These are phyloP conservation scores for Xylariaceae sp. DNA, from an alignment of 2,329 filamentous ascomycete species.

Conservation along the genomic window DNA sequence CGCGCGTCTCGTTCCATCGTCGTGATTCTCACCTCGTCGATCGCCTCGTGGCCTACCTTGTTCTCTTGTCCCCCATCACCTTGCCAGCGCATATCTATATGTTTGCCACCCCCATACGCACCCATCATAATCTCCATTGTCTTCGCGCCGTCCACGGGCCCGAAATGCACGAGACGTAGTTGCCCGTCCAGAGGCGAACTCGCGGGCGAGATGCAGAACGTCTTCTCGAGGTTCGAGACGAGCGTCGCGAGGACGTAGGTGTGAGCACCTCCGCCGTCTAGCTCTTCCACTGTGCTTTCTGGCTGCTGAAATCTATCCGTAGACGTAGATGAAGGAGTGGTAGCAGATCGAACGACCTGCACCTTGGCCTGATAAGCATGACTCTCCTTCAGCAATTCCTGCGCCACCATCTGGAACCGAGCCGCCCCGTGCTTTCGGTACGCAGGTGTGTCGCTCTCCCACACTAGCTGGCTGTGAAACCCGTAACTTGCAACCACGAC, in stretches of 20 bases:
- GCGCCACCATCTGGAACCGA: slow-evolving; percentile 81
- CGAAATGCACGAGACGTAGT: slow-evolving; percentile 72
- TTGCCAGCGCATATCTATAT: slow-evolving; percentile 47
- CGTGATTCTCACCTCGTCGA: slow-evolving; percentile 63
- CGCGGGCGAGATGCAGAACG: slow-evolving; percentile 75
- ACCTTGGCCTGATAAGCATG: slow-evolving; percentile 49
- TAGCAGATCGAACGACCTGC: slow-evolving; percentile 23
- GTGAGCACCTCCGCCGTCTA: slow-evolving; percentile 45
- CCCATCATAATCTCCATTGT: slow-evolving; percentile 74
- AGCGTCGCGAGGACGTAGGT: slow-evolving; percentile 73
- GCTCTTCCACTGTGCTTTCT: slow-evolving; percentile 14
- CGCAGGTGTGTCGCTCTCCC: slow-evolving; percentile 80
- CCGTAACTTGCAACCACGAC: slow-evolving; percentile 88
- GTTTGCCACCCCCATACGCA: slow-evolving; percentile 55
- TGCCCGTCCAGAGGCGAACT: slow-evolving; percentile 67
- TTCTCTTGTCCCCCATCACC: slow-evolving; percentile 20
- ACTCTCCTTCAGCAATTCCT: slow-evolving; percentile 60
- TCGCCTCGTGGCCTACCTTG: slow-evolving; percentile 65
- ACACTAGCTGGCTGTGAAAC: slow-evolving; percentile 82
- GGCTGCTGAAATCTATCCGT: not conserved
- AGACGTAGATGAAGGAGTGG: not conserved
- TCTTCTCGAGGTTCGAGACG: slow-evolving; percentile 76
- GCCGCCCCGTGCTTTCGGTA: slow-evolving; percentile 74
- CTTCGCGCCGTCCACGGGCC: slow-evolving; percentile 57
- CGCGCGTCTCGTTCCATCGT: slow-evolving; percentile 63